Conservation (phyloP, 1,139 yeast species). For the Saccharomycopsis hybrid region DNA sequence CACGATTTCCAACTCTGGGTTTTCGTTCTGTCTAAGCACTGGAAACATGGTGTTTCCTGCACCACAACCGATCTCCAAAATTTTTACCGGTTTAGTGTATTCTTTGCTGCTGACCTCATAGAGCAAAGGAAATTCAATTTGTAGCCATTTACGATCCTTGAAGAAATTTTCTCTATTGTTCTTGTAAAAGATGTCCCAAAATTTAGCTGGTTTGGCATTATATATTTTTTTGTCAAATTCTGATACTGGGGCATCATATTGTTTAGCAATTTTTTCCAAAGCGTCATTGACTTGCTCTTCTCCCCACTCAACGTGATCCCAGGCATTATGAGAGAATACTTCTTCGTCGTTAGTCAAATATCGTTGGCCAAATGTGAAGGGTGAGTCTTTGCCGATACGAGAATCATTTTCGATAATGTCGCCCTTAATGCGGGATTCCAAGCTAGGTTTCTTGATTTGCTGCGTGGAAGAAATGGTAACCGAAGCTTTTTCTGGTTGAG, state of each 20-base stretch:
- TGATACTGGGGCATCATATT: slow-evolving; percentile 73
- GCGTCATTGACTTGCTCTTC: slow-evolving; percentile 79
- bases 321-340: slow-evolving; percentile 91
- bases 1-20: slow-evolving; percentile 62
- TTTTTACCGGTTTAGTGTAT: slow-evolving; percentile 49
- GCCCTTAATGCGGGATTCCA: slow-evolving; percentile 18
- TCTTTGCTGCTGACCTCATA: slow-evolving; percentile 70
- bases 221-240: slow-evolving; percentile 77
- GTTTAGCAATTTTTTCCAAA: slow-evolving; percentile 64
- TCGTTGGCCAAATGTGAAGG: slow-evolving; percentile 90
- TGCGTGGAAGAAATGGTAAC: no score
- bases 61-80: slow-evolving; percentile 95
- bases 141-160: slow-evolving; percentile 94
- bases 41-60: slow-evolving; percentile 98
- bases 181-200: slow-evolving; percentile 92
- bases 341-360: slow-evolving; percentile 63
- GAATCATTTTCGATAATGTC: slow-evolving; percentile 22
- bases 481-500: background rate
- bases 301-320: slow-evolving; percentile 99
- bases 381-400: slow-evolving; percentile 77
- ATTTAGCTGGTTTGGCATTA: slow-evolving; percentile 83
- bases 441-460: slow-evolving; percentile 15
- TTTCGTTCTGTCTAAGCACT: slow-evolving; percentile 71
- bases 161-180: slow-evolving; percentile 90
- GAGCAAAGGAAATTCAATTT: slow-evolving; percentile 83